Conservation (phyloP, 2,329 filamentous ascomycete genomes). For the Aspergillus fructus region DNA sequence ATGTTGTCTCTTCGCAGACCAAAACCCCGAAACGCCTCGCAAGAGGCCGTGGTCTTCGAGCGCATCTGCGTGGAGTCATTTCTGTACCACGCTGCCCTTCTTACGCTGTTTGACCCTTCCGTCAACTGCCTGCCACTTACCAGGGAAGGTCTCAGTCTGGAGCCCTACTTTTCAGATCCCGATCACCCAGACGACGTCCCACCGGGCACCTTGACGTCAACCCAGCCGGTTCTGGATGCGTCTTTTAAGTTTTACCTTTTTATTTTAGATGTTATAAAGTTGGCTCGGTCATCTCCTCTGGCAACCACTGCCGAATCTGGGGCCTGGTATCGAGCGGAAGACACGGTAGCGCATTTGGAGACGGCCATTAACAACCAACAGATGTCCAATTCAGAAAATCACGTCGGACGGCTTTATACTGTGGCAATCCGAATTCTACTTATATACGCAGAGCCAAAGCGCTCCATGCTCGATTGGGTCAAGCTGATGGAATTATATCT, state of each 20-base stretch:
- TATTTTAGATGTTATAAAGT: too few relatives aligned
- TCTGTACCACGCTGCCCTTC: conserved; percentile 18
- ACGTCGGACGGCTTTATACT: too few relatives aligned
- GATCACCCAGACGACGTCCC: background rate
- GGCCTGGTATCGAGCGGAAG: too few relatives aligned
- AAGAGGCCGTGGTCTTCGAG: conserved; percentile 15
- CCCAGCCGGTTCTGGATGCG: too few relatives aligned
- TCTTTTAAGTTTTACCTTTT: too few relatives aligned
- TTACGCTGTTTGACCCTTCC: conserved; percentile 19
- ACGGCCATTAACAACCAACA: too few relatives aligned
- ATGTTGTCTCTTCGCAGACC: conserved; percentile 10
- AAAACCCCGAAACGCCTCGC: conserved; percentile 2
- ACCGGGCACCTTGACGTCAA: too few relatives aligned
- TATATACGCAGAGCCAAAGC: background rate
- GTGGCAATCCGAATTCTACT: background rate
- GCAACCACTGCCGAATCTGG: too few relatives aligned
- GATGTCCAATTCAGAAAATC: too few relatives aligned
- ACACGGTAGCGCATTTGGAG: too few relatives aligned
- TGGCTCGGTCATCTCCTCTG: too few relatives aligned
- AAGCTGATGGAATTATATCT: background rate
- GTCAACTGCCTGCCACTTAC: conserved; percentile 12
- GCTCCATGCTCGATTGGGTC: too few relatives aligned
- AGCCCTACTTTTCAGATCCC: conserved; percentile 12
- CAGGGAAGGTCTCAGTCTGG: background rate
- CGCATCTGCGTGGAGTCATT: conserved; percentile 21